Percentiles rank a stretch among this genome's conserved stretches.
Conservation (phyloP, 1,284 basidiomycete species). For the Clitocybe nebularis region DNA sequence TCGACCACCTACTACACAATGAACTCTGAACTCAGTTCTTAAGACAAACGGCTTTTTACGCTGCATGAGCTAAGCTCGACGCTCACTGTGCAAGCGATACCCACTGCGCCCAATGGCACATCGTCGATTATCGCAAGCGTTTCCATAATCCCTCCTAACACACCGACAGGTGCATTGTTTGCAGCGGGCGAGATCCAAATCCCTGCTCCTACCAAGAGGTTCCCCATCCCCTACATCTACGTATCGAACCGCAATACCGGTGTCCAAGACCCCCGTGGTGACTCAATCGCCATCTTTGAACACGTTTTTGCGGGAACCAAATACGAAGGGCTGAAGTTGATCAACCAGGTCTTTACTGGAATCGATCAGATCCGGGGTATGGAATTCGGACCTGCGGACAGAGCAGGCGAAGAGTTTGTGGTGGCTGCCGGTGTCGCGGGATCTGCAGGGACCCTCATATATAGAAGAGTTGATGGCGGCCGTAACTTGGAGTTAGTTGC, state of each 20-base stretch:
- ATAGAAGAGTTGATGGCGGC: slow-evolving; percentile 51
- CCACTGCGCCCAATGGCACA: slow-evolving; percentile 43
- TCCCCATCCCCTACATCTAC: slow-evolving; percentile 57
- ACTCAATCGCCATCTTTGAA: slow-evolving; percentile 61
- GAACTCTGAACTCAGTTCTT: too few species aligned
- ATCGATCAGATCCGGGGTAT: slow-evolving; percentile 62
- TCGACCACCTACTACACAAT: not conserved
- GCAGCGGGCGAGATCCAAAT: slow-evolving; percentile 60
- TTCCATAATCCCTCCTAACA: slow-evolving; percentile 52
- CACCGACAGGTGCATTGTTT: slow-evolving; percentile 43
- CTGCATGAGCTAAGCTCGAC: slow-evolving; percentile 65
- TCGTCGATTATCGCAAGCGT: slow-evolving; percentile 46
- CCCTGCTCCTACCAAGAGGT: slow-evolving; percentile 41
- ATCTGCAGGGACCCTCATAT: slow-evolving; percentile 51
- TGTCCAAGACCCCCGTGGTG: slow-evolving; percentile 45
- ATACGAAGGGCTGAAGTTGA: slow-evolving; percentile 31
- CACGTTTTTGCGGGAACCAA: slow-evolving; percentile 31
- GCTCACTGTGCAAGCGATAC: slow-evolving; percentile 58
- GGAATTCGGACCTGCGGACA: slow-evolving; percentile 42
- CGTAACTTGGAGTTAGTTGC: slow-evolving; percentile 47
- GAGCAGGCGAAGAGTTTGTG: slow-evolving; percentile 50
- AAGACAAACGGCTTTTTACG: slow-evolving; percentile 55
- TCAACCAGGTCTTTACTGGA: slow-evolving; percentile 46
- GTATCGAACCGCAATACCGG: slow-evolving; percentile 65
- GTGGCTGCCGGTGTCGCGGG: slow-evolving; percentile 51